Percentiles rank a stretch among this genome's conserved stretches.
Conservation (phyloP, 495 filamentous ascomycete species). For the Penicillium tannophilum region DNA sequence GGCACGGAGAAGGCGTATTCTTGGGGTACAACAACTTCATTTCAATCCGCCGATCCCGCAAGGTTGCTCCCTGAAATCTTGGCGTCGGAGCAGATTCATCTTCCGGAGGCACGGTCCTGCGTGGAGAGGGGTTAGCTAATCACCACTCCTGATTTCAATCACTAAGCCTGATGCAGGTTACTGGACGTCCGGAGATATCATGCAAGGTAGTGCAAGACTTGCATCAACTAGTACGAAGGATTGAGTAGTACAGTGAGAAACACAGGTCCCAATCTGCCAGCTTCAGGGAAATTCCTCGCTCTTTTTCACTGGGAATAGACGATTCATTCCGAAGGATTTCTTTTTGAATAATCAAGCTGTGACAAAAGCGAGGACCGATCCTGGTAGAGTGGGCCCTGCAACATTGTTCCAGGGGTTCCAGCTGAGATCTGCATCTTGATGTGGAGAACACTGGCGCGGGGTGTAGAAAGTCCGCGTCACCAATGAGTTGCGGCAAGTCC, state of each 20-base stretch:
- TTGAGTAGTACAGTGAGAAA: background rate
- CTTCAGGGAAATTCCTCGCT: too few relatives aligned
- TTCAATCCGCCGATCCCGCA: too few relatives aligned
- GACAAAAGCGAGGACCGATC: background rate
- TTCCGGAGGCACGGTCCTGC: background rate
- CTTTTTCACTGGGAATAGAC: too few relatives aligned
- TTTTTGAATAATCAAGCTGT: background rate
- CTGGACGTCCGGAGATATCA: background rate
- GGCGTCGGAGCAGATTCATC: background rate
- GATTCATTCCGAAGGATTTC: background rate
- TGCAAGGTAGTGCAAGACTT: conserved; percentile 1
- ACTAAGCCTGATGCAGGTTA: background rate
- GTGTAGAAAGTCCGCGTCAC: conserved; percentile 2
- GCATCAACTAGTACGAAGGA: background rate
- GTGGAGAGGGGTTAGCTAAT: background rate
- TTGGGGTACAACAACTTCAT: too few relatives aligned
- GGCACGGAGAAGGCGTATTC: background rate
- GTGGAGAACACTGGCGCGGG: background rate
- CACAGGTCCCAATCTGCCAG: too few relatives aligned
- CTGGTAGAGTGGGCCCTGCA: background rate
- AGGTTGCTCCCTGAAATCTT: too few relatives aligned
- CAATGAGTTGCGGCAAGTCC: background rate
- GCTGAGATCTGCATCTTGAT: background rate
- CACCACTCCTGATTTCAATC: background rate
- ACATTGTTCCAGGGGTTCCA: background rate